Percentiles rank a stretch among this genome's conserved stretches.
These are phyloP conservation scores for Ceriops tagal DNA, from an alignment of 345 rosid species.

Conservation along the genomic window DNA sequence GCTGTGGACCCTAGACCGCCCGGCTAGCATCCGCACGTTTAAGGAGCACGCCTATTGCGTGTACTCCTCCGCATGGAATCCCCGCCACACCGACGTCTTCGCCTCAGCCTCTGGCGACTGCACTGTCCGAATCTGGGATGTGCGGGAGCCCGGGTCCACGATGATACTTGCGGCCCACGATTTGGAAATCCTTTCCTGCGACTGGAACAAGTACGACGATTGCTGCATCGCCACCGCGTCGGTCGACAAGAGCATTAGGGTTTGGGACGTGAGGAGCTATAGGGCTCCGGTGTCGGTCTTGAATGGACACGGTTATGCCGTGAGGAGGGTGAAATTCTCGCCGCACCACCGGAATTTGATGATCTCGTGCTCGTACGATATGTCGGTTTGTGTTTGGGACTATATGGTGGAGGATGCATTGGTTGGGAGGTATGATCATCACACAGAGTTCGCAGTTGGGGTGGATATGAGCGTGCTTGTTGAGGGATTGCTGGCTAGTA, in stretches of 20 bases:
- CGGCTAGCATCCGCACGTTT: constrained; percentile 73
- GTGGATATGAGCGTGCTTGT: constrained; percentile 93
- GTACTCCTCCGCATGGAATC: constrained; percentile 79
- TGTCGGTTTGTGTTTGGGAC: constrained; percentile 90
- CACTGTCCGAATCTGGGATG: constrained; percentile 81
- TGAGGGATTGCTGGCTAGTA: constrained; percentile 80
- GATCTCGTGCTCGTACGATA: constrained; percentile 81
- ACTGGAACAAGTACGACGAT: constrained; percentile 95
- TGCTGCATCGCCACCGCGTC: constrained; percentile 74
- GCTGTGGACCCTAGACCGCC: constrained; percentile 92
- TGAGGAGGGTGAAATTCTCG: constrained; percentile 80
- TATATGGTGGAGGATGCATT: constrained; percentile 85
- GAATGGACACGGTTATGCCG: constrained; percentile 83
- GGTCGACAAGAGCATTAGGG: constrained; percentile 67
- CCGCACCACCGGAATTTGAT: constrained; percentile 72
- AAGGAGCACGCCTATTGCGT: constrained; percentile 90
- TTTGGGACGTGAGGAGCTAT: constrained; percentile 84
- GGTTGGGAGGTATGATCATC: constrained; percentile 80
- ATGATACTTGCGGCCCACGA: constrained; percentile 92
- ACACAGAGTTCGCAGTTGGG: constrained; percentile 81
- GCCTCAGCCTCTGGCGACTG: constrained; percentile 94
- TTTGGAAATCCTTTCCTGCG: constrained; percentile 68
- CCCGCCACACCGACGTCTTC: constrained; percentile 82
- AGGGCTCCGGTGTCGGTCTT: constrained; percentile 65
- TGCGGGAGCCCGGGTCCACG: constrained; percentile 81